These are phyloP conservation scores for Uromyces viciae-fabae DNA, from an alignment of 1,284 basidiomycete genomes.

Conservation along the genomic window DNA sequence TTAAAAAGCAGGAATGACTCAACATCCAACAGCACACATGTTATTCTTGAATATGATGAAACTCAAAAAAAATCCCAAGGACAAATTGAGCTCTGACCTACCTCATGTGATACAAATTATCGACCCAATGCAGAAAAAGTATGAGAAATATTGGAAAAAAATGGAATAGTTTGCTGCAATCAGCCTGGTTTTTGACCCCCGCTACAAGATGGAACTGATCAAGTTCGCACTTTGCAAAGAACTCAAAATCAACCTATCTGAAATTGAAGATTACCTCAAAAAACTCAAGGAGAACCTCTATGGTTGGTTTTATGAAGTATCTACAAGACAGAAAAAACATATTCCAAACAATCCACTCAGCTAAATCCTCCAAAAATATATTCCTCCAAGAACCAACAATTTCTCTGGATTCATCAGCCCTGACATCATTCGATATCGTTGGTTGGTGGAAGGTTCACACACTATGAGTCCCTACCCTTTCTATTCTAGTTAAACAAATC, in stretches of 20 bases:
- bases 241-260: not conserved
- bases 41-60: not conserved
- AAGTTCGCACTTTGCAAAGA: not conserved
- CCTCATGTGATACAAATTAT: not conserved
- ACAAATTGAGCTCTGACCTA: not conserved
- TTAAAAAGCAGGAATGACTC: not conserved
- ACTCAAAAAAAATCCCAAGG: not conserved
- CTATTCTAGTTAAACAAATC: not conserved
- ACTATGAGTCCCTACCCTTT: not conserved
- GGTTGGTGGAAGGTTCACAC: not conserved
- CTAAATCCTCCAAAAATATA: not conserved
- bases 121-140: constrained; percentile 1
- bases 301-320: not conserved
- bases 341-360: not conserved
- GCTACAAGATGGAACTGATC: not conserved
- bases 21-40: not conserved
- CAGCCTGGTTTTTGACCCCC: not conserved
- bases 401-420: not conserved
- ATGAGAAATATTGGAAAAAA: not conserved
- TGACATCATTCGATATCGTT: not conserved
- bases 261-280: not conserved
- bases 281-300: not conserved
- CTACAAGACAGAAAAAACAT: too few relatives aligned
- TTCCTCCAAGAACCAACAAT: not conserved
- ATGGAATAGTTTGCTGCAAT: not conserved